Conservation (phyloP, 352 stramenopile genomes). For the Globisporangium cederbergense region DNA sequence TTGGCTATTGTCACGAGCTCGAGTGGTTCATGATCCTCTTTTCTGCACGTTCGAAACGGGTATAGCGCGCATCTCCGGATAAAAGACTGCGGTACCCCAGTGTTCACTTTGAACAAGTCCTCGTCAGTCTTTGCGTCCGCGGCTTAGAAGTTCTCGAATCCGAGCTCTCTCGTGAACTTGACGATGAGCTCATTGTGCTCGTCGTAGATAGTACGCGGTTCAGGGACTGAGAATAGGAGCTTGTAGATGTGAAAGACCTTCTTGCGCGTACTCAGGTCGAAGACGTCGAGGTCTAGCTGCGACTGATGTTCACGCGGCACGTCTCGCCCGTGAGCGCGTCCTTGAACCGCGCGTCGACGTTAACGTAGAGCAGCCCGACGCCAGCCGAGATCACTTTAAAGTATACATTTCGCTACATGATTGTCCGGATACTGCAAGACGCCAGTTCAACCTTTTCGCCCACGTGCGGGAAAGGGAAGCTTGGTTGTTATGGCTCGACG, state of each 20-base stretch:
- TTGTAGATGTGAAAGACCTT: not conserved
- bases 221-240: no score
- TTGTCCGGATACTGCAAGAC: not conserved
- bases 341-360: conserved; percentile 16
- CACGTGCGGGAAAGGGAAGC: not conserved
- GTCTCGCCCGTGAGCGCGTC: conserved; percentile 12
- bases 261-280: no score
- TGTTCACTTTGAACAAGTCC: not conserved
- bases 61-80: conserved; percentile 1
- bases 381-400: not conserved
- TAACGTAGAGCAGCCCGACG: conserved; percentile 10
- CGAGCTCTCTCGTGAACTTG: no score
- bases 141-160: no score
- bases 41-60: not conserved
- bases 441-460: conserved; percentile 1
- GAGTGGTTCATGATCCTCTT: not conserved
- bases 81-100: not conserved
- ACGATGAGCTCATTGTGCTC: no score
- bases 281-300: not conserved
- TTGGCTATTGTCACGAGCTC: conserved; percentile 5
- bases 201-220: no score
- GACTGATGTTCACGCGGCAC: conserved; percentile 20
- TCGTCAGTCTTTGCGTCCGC: not conserved
- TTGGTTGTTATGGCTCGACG: not conserved
- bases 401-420: not conserved